Percentiles rank a stretch among this genome's conserved stretches.
Conservation (phyloP, 352 stramenopile species). For the Achlya hypogyna region DNA sequence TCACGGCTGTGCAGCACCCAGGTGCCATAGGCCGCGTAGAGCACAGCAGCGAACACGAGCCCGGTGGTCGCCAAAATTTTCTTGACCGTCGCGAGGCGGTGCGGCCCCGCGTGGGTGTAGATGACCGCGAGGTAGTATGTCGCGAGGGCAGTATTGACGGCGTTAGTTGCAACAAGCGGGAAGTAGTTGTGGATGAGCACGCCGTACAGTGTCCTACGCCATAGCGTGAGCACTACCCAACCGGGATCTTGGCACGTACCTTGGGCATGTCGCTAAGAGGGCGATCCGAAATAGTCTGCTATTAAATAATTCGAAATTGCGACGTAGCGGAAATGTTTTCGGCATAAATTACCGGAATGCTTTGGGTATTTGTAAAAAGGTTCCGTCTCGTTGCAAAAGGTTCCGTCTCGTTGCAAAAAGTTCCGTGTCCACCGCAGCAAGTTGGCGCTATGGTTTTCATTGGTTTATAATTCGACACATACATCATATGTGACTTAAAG, state of each 20-base stretch:
- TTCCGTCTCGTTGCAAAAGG: no score
- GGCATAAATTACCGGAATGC: no score
- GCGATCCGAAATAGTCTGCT: no score
- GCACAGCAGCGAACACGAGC: neutral
- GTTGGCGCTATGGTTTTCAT: no score
- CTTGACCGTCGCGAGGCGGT: neutral
- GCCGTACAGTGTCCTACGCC: constrained; percentile 7
- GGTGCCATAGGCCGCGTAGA: constrained; percentile 5
- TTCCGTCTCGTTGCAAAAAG: no score
- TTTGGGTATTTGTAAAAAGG: no score
- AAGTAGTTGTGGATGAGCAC: constrained; percentile 7
- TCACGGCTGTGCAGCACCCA: neutral
- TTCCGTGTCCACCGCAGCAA: no score
- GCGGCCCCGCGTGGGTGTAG: neutral
- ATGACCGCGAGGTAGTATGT: constrained; percentile 3
- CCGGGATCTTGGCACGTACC: constrained; percentile 1
- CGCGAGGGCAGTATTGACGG: neutral
- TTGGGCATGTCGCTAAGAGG: neutral
- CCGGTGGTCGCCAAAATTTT: neutral
- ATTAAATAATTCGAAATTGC: no score
- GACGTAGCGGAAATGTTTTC: no score
- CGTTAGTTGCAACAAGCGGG: constrained; percentile 4
- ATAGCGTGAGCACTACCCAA: neutral
- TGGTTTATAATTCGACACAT: no score
- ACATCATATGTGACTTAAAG: constrained; percentile 3